Evolutionary conservation across 495 filamentous ascomycete genomes (phyloP).

Genomic region (Pseudoneurospora amorphoporcata): DNA sequence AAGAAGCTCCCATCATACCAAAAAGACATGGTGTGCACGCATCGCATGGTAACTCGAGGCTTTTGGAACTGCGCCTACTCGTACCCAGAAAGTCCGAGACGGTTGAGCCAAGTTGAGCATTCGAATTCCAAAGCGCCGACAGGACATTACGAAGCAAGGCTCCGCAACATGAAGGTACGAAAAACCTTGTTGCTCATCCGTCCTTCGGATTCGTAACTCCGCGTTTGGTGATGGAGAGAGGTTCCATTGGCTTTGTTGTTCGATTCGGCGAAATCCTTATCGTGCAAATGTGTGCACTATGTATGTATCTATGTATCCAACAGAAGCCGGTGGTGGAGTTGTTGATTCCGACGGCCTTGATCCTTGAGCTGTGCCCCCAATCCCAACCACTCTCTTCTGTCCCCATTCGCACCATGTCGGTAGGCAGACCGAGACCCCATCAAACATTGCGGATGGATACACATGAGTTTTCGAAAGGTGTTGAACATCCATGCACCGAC

Average conservation of each 20-base stretch:
- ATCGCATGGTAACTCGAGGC: not conserved
- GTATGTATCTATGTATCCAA: not conserved
- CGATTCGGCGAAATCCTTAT: not conserved
- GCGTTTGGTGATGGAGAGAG: not conserved
- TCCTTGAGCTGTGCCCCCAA: not conserved
- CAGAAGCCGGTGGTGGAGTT: not conserved
- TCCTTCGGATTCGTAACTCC: not conserved
- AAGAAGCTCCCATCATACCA: not conserved
- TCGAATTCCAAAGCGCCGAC: not conserved
- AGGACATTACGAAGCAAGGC: not conserved
- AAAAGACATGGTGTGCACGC: not conserved
- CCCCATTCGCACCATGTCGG: not conserved
- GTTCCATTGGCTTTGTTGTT: not conserved
- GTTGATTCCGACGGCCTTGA: not conserved
- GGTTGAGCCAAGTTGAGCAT: not conserved
- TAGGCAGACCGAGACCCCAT: not conserved
- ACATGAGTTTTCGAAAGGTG: not conserved
- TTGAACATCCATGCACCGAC: not conserved
- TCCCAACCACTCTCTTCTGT: not conserved
- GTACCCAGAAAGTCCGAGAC: not conserved
- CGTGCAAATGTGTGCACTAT: not conserved
- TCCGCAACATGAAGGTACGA: not conserved
- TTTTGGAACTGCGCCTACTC: not conserved
- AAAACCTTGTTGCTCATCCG: not conserved
- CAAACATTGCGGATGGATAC: not conserved